phyloP scores from a whole-genome alignment of 495 filamentous ascomycete genomes.

The Xeromyces bisporus region DNA sequence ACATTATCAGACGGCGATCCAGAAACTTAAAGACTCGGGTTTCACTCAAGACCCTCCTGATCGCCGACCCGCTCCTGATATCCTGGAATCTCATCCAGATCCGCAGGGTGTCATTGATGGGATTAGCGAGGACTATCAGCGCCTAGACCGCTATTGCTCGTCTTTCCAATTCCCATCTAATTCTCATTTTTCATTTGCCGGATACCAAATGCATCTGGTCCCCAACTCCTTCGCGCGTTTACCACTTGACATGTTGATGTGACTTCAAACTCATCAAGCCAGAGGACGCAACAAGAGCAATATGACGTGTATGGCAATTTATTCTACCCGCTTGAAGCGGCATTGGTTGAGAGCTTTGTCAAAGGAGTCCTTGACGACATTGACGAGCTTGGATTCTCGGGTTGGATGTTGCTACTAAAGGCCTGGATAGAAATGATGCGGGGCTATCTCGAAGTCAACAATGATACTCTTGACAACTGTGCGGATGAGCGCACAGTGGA shows the following conservation, averaged over 20 bases:
- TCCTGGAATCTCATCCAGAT: slow-evolving; percentile 7
- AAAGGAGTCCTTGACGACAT: slow-evolving; percentile 7
- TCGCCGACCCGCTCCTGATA: slow-evolving; percentile 7
- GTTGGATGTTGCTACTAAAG: slow-evolving; percentile 2
- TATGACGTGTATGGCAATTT: slow-evolving; percentile 7
- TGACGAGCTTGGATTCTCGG: slow-evolving; percentile 3
- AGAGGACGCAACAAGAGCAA: slow-evolving; percentile 3
- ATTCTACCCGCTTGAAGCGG: slow-evolving; percentile 7
- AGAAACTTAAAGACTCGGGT: slow-evolving; percentile 8
- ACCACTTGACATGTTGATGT: slow-evolving; percentile 1
- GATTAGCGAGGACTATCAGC: slow-evolving; percentile 9
- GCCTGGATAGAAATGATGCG: slow-evolving; percentile 8
- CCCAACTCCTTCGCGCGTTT: slow-evolving; percentile 8
- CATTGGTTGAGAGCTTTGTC: slow-evolving; percentile 9
- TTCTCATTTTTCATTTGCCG: slow-evolving; percentile 3
- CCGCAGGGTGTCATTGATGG: slow-evolving; percentile 6
- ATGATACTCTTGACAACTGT: slow-evolving; percentile 8
- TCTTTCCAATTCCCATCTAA: slow-evolving; percentile 8
- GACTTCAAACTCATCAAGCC: background rate
- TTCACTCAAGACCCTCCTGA: slow-evolving; percentile 7
- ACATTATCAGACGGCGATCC: slow-evolving; percentile 6
- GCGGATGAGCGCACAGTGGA: slow-evolving; percentile 3
- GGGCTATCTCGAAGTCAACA: slow-evolving; percentile 10
- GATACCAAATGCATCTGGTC: slow-evolving; percentile 7
- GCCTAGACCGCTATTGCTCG: slow-evolving; percentile 7